Conservation (phyloP, 345 rosid genomes). For the Eutrema yunnanense region DNA sequence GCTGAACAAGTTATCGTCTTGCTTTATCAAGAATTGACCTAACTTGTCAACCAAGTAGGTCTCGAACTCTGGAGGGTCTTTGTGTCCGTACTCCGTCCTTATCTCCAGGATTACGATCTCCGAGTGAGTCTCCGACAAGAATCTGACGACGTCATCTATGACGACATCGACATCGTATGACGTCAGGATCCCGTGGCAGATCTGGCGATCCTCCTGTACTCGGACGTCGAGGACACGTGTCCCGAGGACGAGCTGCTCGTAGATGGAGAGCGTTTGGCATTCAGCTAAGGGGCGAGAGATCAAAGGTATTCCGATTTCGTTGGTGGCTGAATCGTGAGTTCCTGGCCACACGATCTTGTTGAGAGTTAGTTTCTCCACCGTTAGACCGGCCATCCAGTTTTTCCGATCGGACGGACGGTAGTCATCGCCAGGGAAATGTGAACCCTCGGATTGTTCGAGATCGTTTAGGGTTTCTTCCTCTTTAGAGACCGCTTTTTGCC, state of each 20-base stretch:
- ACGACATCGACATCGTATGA: constrained; percentile 53
- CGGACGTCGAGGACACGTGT: constrained; percentile 63
- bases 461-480: constrained; percentile 49
- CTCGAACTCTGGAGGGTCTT: constrained; percentile 66
- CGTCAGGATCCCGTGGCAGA: constrained; percentile 69
- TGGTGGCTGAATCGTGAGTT: constrained; percentile 80
- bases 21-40: constrained; percentile 54
- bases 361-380: constrained; percentile 43
- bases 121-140: constrained; percentile 55
- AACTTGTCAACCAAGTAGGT: constrained; percentile 54
- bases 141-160: constrained; percentile 50
- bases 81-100: constrained; percentile 67
- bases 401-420: constrained; percentile 58
- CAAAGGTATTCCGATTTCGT: constrained; percentile 55
- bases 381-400: constrained; percentile 75
- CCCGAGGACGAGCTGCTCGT: constrained; percentile 60
- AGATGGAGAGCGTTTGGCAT: constrained; percentile 66
- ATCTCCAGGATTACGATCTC: constrained; percentile 73
- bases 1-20: constrained; percentile 50
- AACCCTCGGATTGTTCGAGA: constrained; percentile 40
- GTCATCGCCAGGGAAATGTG: constrained; percentile 57
- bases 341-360: constrained; percentile 87
- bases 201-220: constrained; percentile 47
- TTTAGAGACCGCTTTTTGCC: constrained; percentile 33
- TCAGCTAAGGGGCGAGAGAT: constrained; percentile 68